Evolutionary conservation across 1,139 yeast genomes (phyloP).

Genomic region (Pichia sp.): DNA sequence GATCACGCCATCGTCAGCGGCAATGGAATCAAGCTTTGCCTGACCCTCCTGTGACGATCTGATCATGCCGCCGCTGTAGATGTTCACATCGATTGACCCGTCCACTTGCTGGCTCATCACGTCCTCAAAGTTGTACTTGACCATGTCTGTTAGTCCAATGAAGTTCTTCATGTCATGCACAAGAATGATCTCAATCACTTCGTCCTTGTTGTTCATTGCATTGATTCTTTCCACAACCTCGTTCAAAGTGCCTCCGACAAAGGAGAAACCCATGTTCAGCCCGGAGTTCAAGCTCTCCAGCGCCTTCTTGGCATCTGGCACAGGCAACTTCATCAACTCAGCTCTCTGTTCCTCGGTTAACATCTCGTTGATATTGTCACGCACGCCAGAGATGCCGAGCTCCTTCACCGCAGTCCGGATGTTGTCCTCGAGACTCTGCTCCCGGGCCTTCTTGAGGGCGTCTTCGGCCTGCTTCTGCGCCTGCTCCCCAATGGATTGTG

Average conservation of each 20-base stretch:
- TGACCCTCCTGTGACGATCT: not conserved
- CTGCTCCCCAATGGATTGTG: slow-evolving; percentile 28
- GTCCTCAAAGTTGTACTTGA: slow-evolving; percentile 60
- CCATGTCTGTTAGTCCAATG: slow-evolving; percentile 58
- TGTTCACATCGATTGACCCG: slow-evolving; percentile 68
- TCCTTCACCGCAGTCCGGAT: slow-evolving; percentile 32
- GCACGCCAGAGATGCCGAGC: slow-evolving; percentile 31
- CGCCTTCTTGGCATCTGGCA: slow-evolving; percentile 31
- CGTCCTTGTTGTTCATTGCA: slow-evolving; percentile 47
- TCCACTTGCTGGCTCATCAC: slow-evolving; percentile 87
- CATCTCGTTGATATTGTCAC: slow-evolving; percentile 27
- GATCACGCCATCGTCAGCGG: slow-evolving; percentile 10
- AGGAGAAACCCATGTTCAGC: slow-evolving; percentile 31
- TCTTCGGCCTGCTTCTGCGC: slow-evolving; percentile 37
- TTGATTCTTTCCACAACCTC: slow-evolving; percentile 51
- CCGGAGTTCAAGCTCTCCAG: slow-evolving; percentile 16
- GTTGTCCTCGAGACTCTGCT: slow-evolving; percentile 32
- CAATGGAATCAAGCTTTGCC: not conserved
- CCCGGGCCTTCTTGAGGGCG: slow-evolving; percentile 39
- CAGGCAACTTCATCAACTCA: slow-evolving; percentile 26
- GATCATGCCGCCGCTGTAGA: slow-evolving; percentile 46
- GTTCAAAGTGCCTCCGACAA: slow-evolving; percentile 40
- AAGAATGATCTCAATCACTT: slow-evolving; percentile 71
- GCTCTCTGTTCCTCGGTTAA: slow-evolving; percentile 28
- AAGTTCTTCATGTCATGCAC: slow-evolving; percentile 82